phyloP scores from a whole-genome alignment of 768 basidiomycete genomes.

The Collybia sordida region DNA sequence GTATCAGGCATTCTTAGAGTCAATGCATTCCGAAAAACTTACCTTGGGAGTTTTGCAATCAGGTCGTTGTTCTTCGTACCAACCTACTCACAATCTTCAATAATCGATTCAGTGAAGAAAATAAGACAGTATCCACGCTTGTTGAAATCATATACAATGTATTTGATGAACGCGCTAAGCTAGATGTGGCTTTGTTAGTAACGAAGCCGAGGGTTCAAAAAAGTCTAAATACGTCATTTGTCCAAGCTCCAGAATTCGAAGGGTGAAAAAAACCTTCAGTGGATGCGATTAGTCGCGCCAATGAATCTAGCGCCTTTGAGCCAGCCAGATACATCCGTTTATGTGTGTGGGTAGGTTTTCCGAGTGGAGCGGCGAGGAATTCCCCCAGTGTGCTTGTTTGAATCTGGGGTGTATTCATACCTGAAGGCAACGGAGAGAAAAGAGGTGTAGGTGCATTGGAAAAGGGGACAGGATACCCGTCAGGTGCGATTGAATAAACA shows the following conservation, averaged over 20 bases:
- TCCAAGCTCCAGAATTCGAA: conserved; percentile 83
- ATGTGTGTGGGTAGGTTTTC: conserved; percentile 41
- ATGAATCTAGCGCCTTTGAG: conserved; percentile 79
- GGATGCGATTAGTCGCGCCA: conserved; percentile 82
- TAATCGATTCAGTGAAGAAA: conserved; percentile 1
- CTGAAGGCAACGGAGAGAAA: conserved; percentile 69
- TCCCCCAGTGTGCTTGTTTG: conserved; percentile 49
- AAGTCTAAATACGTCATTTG: conserved; percentile 54
- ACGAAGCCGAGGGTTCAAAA: background rate
- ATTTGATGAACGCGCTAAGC: conserved; percentile 85
- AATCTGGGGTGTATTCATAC: conserved; percentile 55
- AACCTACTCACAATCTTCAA: conserved; percentile 40
- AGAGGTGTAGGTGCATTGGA: conserved; percentile 73
- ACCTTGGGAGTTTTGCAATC: conserved; percentile 81
- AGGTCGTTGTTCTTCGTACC: conserved; percentile 74
- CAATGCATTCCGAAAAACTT: conserved; percentile 9
- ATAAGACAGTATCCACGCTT: conserved; percentile 48
- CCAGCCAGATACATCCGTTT: conserved; percentile 72
- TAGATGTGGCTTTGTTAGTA: conserved; percentile 21
- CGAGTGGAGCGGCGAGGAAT: conserved; percentile 58
- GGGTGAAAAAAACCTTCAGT: conserved; percentile 93
- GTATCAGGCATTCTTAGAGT: background rate
- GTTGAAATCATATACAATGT: conserved; percentile 81
- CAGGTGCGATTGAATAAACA: conserved; percentile 83
- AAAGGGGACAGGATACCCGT: conserved; percentile 52